These are phyloP conservation scores for Rosa persica DNA, from an alignment of 306 rosid species.

Conservation along the genomic window DNA sequence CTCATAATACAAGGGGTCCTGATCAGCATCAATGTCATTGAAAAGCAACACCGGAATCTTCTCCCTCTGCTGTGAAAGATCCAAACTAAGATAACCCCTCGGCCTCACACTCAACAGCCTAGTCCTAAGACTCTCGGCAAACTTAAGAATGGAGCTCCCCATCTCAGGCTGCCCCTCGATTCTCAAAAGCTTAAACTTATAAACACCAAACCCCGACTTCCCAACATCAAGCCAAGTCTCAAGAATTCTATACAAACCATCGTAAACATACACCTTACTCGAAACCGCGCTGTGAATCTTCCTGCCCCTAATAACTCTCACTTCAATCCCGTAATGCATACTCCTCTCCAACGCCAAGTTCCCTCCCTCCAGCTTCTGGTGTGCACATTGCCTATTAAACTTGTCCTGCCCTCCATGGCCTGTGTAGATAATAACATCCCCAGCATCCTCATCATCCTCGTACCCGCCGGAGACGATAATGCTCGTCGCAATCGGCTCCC, in stretches of 20 bases:
- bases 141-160: conserved; percentile 70
- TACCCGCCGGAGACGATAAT: conserved; percentile 91
- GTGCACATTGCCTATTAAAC: conserved; percentile 58
- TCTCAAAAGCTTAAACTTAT: conserved; percentile 72
- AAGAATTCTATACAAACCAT: conserved; percentile 75
- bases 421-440: conserved; percentile 77
- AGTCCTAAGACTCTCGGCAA: conserved; percentile 53
- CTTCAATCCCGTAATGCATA: conserved; percentile 91
- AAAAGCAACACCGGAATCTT: conserved; percentile 52
- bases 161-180: conserved; percentile 83
- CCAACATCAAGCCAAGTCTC: conserved; percentile 95
- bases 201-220: conserved; percentile 91
- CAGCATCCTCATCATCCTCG: conserved; percentile 82
- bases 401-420: conserved; percentile 99
- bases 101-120: conserved; percentile 56
- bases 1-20: conserved; percentile 65
- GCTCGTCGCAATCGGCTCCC: conserved; percentile 93
- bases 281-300: conserved; percentile 49
- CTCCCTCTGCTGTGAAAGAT: conserved; percentile 64
- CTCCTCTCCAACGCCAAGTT: conserved; percentile 93
- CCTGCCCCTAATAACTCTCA: conserved; percentile 82
- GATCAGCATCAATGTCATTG: conserved; percentile 68
- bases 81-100: conserved; percentile 56
- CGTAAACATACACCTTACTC: conserved; percentile 79
- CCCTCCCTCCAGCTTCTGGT: conserved; percentile 91